Conservation (phyloP, 805 yeast species). For the Candida xyloterini region DNA sequence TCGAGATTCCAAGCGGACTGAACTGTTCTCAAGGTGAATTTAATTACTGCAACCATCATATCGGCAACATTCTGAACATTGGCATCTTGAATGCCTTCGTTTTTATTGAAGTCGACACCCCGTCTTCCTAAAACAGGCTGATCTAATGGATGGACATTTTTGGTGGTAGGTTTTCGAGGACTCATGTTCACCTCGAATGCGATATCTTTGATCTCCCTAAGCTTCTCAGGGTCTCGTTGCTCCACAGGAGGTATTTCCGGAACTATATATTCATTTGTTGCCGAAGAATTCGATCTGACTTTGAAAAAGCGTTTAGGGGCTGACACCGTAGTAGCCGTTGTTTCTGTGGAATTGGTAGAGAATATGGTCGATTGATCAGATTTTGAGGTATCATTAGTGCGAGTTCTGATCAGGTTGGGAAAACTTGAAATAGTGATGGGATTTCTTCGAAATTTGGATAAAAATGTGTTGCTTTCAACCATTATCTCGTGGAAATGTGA, state of each 20-base stretch:
- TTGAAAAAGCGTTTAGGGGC: slow-evolving; percentile 14
- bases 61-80: slow-evolving; percentile 14
- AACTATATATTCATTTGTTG: slow-evolving; percentile 9
- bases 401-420: slow-evolving; percentile 10
- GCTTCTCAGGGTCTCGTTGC: slow-evolving; percentile 11
- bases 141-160: slow-evolving; percentile 32
- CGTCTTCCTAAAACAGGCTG: slow-evolving; percentile 24
- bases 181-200: slow-evolving; percentile 30
- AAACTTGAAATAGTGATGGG: slow-evolving; percentile 9
- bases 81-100: not conserved
- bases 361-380: slow-evolving; percentile 21
- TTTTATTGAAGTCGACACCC: not conserved
- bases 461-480: slow-evolving; percentile 4
- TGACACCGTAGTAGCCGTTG: slow-evolving; percentile 8
- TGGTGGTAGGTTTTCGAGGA: slow-evolving; percentile 10
- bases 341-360: slow-evolving; percentile 15
- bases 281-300: slow-evolving; percentile 13
- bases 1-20: slow-evolving; percentile 28
- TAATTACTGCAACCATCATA: slow-evolving; percentile 9
- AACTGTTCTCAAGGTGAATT: slow-evolving; percentile 7
- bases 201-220: slow-evolving; percentile 25
- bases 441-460: slow-evolving; percentile 19
- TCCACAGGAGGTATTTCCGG: slow-evolving; percentile 7
- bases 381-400: slow-evolving; percentile 15
- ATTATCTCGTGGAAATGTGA: slow-evolving; percentile 8